Evolutionary conservation across 495 filamentous ascomycete genomes (phyloP).

Genomic region (Hypoxylon fragiforme): DNA sequence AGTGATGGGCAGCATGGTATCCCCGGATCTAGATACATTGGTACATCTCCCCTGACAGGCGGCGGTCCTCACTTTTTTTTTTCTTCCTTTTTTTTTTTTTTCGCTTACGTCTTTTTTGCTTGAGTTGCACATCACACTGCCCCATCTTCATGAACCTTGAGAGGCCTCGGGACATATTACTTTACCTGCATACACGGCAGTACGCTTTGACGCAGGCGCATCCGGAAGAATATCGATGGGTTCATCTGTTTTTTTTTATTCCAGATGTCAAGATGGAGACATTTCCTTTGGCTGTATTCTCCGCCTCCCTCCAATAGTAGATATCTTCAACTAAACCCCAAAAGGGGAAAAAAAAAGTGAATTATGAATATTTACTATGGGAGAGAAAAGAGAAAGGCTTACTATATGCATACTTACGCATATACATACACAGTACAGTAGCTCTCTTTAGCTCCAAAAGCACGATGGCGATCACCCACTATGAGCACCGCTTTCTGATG

Average conservation of each 20-base stretch:
- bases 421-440: no score
- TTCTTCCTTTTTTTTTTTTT: constrained; percentile 1
- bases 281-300: constrained; percentile 3
- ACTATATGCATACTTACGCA: no score
- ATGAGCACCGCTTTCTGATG: not conserved
- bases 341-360: constrained; percentile 1
- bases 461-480: constrained; percentile 3
- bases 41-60: constrained; percentile 15
- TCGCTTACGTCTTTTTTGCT: constrained; percentile 19
- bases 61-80: not conserved
- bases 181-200: constrained; percentile 6
- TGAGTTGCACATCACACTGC: constrained; percentile 2
- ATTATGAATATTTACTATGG: no score
- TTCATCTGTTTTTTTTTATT: constrained; percentile 2
- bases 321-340: not conserved
- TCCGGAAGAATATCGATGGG: constrained; percentile 5
- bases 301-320: not conserved
- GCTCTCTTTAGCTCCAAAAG: no score
- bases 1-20: constrained; percentile 33
- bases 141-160: constrained; percentile 7
- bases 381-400: no score
- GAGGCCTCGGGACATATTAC: constrained; percentile 29
- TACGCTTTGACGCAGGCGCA: constrained; percentile 9
- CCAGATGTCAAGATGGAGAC: constrained; percentile 2
- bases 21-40: constrained; percentile 28